Evolutionary conservation across 148 eudicot species (phyloP), one percentile per base, ranked within the genome.

Genomic region (Chenopodium album): DNA sequence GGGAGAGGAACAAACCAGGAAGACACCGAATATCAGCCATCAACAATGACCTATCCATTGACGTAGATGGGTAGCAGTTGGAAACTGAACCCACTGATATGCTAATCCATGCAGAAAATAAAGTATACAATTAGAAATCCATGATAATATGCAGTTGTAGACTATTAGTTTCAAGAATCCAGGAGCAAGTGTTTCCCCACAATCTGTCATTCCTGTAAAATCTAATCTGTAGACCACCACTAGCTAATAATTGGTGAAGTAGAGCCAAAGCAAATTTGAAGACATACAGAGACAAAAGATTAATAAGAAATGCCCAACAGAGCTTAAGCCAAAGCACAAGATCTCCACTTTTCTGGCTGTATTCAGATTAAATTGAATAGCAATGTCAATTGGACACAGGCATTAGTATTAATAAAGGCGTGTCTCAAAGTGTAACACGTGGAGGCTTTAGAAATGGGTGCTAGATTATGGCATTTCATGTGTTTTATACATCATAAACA

Each of bases 21-120:
- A 95, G 95, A 85, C 98, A 95, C 34, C 97, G 91, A 82, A 95
- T 91, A 83, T 95, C 99, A 81, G 97, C 99, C 93, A 96, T 92
- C 91, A 96, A 85, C 77, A 96, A 76, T 60, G 99, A 87, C 69
- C 76, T 82, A 44, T 84, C 81, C 50, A 74, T 78, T 67, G 94
- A 86, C 48, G 82, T 81, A 77, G 87, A 87, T 67, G 97, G 95
- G 81, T 90, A 91, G 89, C 88, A 86, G 87, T 96, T 96, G 85
- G 97, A 86, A 79, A 94, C 82, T 66, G 89, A 94, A 76, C 99
- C 99, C 82, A 89, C 86, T 23, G 97, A 86, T 85, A 91, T 88
- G 83, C 99, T 96, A 91, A 37, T 87, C 71, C 78, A 82, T 84
- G 82, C 78, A 85, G 66, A 71, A 80, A 79, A 84, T 32, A 75